Evolutionary conservation across 805 yeast species (phyloP).

Genomic region (Zygoascus flipseniorum): DNA sequence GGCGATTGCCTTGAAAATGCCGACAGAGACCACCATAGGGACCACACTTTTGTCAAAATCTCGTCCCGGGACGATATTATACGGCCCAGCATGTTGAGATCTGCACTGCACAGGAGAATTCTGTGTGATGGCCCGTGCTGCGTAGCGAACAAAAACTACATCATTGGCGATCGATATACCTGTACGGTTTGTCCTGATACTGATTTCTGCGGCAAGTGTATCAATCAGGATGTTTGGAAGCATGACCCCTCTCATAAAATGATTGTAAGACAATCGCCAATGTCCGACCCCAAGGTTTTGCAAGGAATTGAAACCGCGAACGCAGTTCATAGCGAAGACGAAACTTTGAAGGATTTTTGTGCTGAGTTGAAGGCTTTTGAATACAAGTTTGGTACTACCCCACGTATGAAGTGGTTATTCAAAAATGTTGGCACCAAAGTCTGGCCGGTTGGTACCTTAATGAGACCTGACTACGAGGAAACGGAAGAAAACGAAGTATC

Average conservation of each 20-base stretch:
- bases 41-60: conserved; percentile 9
- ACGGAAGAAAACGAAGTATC: not conserved
- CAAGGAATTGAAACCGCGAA: not conserved
- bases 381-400: not conserved
- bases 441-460: conserved; percentile 11
- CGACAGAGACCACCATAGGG: not conserved
- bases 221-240: not conserved
- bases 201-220: conserved; percentile 40
- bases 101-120: not conserved
- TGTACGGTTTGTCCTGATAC: conserved; percentile 42
- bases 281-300: not conserved
- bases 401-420: not conserved
- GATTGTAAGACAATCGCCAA: not conserved
- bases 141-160: conserved; percentile 19
- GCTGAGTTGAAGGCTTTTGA: not conserved
- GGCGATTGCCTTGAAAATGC: conserved; percentile 22
- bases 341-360: not conserved
- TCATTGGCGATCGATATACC: conserved; percentile 37
- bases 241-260: conserved; percentile 2
- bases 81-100: conserved; percentile 19
- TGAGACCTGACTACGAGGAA: not conserved
- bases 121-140: conserved; percentile 17
- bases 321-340: not conserved
- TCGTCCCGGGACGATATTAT: not conserved
- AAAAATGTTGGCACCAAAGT: conserved; percentile 11